These are phyloP conservation scores for Cladosporium sp. DNA, from an alignment of 2,329 filamentous ascomycete genomes.

Conservation along the genomic window DNA sequence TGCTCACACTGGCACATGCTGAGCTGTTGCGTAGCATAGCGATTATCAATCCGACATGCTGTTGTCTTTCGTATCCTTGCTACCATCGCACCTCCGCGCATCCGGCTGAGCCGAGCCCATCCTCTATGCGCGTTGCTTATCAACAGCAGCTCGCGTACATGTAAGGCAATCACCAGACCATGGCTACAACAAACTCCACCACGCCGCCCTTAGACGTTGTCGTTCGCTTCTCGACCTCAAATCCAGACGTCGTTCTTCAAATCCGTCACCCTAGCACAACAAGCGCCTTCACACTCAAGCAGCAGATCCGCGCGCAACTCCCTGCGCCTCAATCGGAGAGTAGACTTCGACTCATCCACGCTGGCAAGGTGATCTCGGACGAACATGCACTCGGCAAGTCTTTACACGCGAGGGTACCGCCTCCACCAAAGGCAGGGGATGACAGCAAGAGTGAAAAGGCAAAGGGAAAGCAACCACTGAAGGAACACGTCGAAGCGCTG, in stretches of 20 bases:
- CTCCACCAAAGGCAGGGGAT: slow-evolving; percentile 38
- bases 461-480: slow-evolving; percentile 66
- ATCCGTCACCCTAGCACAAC: slow-evolving; percentile 64
- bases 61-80: not conserved
- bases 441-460: slow-evolving; percentile 33
- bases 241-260: slow-evolving; percentile 78
- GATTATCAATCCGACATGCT: too few relatives aligned
- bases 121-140: not conserved
- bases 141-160: not conserved
- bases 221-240: slow-evolving; percentile 82
- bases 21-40: too few relatives aligned
- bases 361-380: slow-evolving; percentile 81
- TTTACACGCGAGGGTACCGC: slow-evolving; percentile 60
- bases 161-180: too few relatives aligned
- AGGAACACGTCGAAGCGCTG: slow-evolving; percentile 35
- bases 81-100: not conserved
- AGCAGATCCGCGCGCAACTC: slow-evolving; percentile 71
- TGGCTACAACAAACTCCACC: not conserved
- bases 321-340: slow-evolving; percentile 57
- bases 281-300: slow-evolving; percentile 75
- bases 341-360: slow-evolving; percentile 83
- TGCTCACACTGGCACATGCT: too few relatives aligned
- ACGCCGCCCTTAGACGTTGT: slow-evolving; percentile 60
- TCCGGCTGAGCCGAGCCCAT: not conserved
- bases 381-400: slow-evolving; percentile 62